Percentiles rank a stretch among this genome's conserved stretches.
phyloP scores from a whole-genome alignment of 805 yeast species.

The Cyberlindnera veronae region DNA sequence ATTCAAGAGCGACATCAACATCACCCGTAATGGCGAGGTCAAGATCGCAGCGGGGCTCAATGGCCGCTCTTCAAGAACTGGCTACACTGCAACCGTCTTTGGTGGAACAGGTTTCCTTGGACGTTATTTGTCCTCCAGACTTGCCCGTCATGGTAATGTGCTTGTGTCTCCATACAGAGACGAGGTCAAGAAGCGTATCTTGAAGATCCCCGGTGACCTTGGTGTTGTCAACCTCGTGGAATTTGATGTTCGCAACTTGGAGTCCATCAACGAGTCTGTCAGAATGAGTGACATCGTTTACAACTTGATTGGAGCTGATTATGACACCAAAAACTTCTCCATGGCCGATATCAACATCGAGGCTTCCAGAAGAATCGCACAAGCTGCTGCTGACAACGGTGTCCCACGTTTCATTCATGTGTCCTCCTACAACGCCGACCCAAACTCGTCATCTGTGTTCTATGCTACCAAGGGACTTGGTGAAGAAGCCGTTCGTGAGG shows the following conservation, averaged over 20 bases:
- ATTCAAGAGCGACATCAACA: slow-evolving; percentile 56
- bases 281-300: slow-evolving; percentile 79
- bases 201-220: slow-evolving; percentile 80
- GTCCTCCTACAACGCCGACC: slow-evolving; percentile 73
- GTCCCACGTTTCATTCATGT: slow-evolving; percentile 77
- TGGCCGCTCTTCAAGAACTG: slow-evolving; percentile 82
- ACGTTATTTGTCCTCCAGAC: slow-evolving; percentile 61
- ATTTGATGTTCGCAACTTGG: slow-evolving; percentile 73
- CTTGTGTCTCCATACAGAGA: slow-evolving; percentile 80
- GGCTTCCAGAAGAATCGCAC: slow-evolving; percentile 71
- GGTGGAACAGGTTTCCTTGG: slow-evolving; percentile 83
- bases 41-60: slow-evolving; percentile 70
- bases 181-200: slow-evolving; percentile 69
- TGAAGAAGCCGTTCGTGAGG: slow-evolving; percentile 65
- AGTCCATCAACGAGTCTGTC: slow-evolving; percentile 72
- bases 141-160: slow-evolving; percentile 79
- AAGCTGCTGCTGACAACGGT: slow-evolving; percentile 63
- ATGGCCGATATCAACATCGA: slow-evolving; percentile 85
- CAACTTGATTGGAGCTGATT: slow-evolving; percentile 75
- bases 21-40: slow-evolving; percentile 74
- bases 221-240: slow-evolving; percentile 86
- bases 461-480: slow-evolving; percentile 78
- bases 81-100: slow-evolving; percentile 84
- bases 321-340: slow-evolving; percentile 71
- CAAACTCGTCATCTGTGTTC: slow-evolving; percentile 63